Percentiles rank a stretch among this genome's conserved stretches.
phyloP scores from a whole-genome alignment of 2,329 filamentous ascomycete species.

The Aspergillus spinulosporus region DNA sequence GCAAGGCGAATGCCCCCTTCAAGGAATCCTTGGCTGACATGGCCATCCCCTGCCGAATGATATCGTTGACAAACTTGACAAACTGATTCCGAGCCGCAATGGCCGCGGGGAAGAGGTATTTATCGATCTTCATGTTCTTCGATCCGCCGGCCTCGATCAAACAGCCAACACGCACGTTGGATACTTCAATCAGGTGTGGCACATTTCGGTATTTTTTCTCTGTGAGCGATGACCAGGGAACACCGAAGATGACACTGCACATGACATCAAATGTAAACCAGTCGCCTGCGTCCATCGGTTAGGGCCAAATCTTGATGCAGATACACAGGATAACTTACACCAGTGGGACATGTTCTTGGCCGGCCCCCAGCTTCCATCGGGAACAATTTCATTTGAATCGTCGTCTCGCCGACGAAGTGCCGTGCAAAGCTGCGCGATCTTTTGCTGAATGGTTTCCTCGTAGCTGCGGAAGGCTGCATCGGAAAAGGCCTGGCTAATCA shows the following conservation, averaged over 20 bases:
- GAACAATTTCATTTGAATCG: no score
- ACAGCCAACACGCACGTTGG: background rate
- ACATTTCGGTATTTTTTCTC: background rate
- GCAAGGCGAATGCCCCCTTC: background rate
- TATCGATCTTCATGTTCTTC: background rate
- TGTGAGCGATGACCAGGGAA: background rate
- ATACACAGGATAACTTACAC: no score
- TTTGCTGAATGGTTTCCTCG: no score
- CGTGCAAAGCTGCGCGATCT: no score
- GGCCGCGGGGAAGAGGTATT: background rate
- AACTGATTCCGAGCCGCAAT: background rate
- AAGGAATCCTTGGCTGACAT: background rate
- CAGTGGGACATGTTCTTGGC: no score
- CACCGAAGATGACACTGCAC: background rate
- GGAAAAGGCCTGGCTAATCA: no score
- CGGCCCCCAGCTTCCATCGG: no score
- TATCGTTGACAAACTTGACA: background rate
- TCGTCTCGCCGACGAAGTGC: no score
- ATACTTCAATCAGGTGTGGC: background rate
- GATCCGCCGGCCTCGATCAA: background rate
- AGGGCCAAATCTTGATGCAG: no score
- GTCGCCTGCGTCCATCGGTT: background rate
- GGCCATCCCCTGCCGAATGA: background rate
- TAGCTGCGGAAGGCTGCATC: no score
- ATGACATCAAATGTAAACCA: conserved; percentile 3